phyloP scores from a whole-genome alignment of 73 alveolate genomes.

The Halteria grandinella region DNA sequence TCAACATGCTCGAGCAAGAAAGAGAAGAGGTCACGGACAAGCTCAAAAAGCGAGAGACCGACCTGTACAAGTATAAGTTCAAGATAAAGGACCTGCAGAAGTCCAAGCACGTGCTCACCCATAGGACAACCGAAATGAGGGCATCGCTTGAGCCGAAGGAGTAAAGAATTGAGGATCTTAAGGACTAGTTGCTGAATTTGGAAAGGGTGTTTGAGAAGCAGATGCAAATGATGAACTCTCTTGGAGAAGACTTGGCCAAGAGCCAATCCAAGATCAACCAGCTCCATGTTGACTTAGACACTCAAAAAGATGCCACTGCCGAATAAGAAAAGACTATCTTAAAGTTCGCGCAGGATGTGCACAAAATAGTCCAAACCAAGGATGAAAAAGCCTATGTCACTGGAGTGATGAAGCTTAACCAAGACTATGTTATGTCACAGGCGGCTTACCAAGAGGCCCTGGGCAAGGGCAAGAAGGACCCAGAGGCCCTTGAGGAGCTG shows the following conservation, averaged over 20 bases:
- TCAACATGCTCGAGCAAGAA: constrained; percentile 74
- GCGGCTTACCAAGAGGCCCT: constrained; percentile 68
- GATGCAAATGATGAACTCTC: constrained; percentile 73
- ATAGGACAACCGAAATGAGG: constrained; percentile 88
- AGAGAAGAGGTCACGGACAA: constrained; percentile 73
- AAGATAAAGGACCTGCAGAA: constrained; percentile 87
- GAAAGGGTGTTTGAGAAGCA: constrained; percentile 82
- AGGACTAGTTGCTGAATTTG: constrained; percentile 79
- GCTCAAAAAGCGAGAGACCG: constrained; percentile 82
- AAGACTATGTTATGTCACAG: constrained; percentile 80
- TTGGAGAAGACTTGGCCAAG: constrained; percentile 64
- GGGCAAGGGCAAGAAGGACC: constrained; percentile 85
- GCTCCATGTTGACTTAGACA: constrained; percentile 68
- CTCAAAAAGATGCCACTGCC: constrained; percentile 66
- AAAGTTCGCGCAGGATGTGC: constrained; percentile 80
- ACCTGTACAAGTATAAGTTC: constrained; percentile 80
- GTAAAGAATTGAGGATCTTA: constrained; percentile 76
- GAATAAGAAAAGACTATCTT: constrained; percentile 77
- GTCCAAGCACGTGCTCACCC: constrained; percentile 86
- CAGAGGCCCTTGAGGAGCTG: constrained; percentile 85
- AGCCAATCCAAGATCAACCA: constrained; percentile 70
- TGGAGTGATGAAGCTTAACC: constrained; percentile 79
- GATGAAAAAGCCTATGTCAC: constrained; percentile 85
- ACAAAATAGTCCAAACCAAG: constrained; percentile 77
- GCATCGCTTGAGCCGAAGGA: constrained; percentile 89